Percentiles rank a stretch among this genome's conserved stretches.
These are phyloP conservation scores for Diospyros kaki DNA, from an alignment of 148 eudicot genomes.

Conservation along the genomic window DNA sequence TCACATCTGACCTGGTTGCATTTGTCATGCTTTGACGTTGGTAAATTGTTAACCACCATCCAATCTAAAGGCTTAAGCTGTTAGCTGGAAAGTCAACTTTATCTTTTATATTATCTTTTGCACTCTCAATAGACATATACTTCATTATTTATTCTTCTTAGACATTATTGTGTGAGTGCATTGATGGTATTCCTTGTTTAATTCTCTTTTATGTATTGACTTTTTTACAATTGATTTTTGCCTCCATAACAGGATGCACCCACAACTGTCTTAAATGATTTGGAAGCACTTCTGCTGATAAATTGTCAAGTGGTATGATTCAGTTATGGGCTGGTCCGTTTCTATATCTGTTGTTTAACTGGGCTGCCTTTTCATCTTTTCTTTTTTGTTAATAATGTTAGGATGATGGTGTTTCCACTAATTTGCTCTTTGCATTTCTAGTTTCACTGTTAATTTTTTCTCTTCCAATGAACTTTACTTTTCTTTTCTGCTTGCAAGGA, in stretches of 20 bases:
- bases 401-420: neutral
- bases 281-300: slow-evolving; percentile 74
- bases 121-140: no score
- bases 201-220: slow-evolving; percentile 5
- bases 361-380: neutral
- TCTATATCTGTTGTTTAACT: slow-evolving; percentile 1
- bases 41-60: no score
- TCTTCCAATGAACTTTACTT: slow-evolving; percentile 5
- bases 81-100: no score
- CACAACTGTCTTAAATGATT: slow-evolving; percentile 50
- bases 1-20: neutral
- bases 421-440: neutral
- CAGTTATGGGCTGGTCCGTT: slow-evolving; percentile 9
- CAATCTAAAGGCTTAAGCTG: no score
- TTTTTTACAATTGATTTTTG: slow-evolving; percentile 17
- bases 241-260: slow-evolving; percentile 60
- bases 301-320: slow-evolving; percentile 74
- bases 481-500: slow-evolving; percentile 41
- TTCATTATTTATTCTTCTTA: neutral
- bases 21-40: neutral
- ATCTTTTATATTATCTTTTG: no score
- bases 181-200: neutral
- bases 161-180: neutral
- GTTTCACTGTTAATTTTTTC: neutral
- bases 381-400: neutral